Evolutionary conservation across 441 rosid genomes (phyloP), one percentile per base, ranked within the genome.

Genomic region (Populus tomentosa): DNA sequence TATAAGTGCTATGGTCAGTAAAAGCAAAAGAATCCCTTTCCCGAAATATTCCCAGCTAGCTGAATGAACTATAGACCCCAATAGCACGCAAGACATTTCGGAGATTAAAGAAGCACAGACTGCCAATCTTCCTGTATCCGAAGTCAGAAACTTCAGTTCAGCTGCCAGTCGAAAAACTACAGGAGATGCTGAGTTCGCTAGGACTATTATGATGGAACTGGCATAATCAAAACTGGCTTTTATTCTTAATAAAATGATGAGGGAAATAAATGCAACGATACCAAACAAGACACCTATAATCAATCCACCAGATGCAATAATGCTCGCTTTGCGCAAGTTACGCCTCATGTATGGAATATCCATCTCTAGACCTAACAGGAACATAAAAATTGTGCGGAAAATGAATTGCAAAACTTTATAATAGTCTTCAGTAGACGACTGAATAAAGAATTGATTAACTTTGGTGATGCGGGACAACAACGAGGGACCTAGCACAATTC

Each of bases 171-270:
- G 92, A 69, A 88, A 75, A 32, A 90, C 97, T 0, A 90, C 89
- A 0, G 98, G 99, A 30, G 94, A 88, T 68, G 96, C 92, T 18
- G 97, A 76, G 85, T 89, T 92, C 7, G 95, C 86, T 20, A 91
- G 74, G 67, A 89, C 70, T 2, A 88, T 72, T 32, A 89, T 81
- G 65, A 87, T 38, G 10, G 85, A 78, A 24, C 85, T 62, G 78
- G 76, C 76, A 32, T 90, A 80, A 2, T 84, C 69, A 23, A 85
- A 2, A 67, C 46, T 75, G 18, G 66, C 24, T 8, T 73, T 67
- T 76, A 87, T 70, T 10, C 73, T 80, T 7, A 88, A 66, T 20
- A 75, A 20, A 7, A 36, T 38, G 75, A 79, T 69, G 77, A 91
- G 63, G 72, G 87, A 75, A 81, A 87, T 72, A 68, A 89, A 75